phyloP scores from a whole-genome alignment of 805 yeast genomes.

The Candida germanica region DNA sequence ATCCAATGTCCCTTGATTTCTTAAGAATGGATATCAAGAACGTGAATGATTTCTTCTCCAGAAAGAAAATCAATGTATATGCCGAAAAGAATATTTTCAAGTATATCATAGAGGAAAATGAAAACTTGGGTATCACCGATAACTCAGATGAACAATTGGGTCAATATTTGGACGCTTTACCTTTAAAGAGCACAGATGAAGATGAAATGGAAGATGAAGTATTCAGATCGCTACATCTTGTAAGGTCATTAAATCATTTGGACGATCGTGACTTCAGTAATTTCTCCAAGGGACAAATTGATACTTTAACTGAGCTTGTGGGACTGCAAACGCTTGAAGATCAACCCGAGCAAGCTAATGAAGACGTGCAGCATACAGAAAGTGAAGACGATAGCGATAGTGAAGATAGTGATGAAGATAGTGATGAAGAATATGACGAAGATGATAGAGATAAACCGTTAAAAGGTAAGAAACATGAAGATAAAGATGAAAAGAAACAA shows the following conservation, averaged over 20 bases:
- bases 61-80: conserved; percentile 68
- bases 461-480: conserved; percentile 64
- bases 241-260: conserved; percentile 74
- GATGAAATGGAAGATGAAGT: conserved; percentile 73
- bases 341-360: conserved; percentile 22
- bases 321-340: conserved; percentile 18
- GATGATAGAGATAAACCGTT: conserved; percentile 29
- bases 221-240: conserved; percentile 76
- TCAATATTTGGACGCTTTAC: conserved; percentile 46
- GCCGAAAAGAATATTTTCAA: conserved; percentile 81
- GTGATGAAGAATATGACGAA: conserved; percentile 63
- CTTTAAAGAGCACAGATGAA: conserved; percentile 56
- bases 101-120: conserved; percentile 58
- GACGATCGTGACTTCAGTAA: conserved; percentile 88
- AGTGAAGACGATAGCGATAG: conserved; percentile 31
- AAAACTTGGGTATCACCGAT: conserved; percentile 32
- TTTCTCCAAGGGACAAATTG: conserved; percentile 76
- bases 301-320: conserved; percentile 65
- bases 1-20: conserved; percentile 94
- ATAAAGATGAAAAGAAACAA: conserved; percentile 50
- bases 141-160: conserved; percentile 43
- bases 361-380: conserved; percentile 26
- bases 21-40: conserved; percentile 97
- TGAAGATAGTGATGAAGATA: conserved; percentile 18
- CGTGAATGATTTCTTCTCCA: conserved; percentile 80